phyloP scores from a whole-genome alignment of 257 asterid genomes.

The Leptodermis oblonga region DNA sequence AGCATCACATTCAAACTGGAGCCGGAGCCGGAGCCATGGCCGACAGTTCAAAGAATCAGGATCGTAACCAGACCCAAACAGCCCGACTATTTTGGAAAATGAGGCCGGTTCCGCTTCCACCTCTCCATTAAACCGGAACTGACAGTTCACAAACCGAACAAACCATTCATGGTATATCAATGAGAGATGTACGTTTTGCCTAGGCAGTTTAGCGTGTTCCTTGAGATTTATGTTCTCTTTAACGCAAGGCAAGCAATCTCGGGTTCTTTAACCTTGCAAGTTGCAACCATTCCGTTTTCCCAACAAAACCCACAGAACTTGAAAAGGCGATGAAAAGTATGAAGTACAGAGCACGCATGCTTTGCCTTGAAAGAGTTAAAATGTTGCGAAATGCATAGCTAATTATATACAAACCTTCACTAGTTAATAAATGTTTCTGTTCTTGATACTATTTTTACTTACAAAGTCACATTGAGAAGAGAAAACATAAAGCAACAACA shows the following conservation, averaged over 20 bases:
- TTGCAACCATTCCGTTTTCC: not conserved
- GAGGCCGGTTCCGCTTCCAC: too few relatives aligned
- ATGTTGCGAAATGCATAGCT: constrained; percentile 10
- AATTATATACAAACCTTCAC: constrained; percentile 32
- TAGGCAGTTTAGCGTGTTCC: too few relatives aligned
- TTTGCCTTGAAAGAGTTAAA: constrained; percentile 5
- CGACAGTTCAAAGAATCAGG: too few relatives aligned
- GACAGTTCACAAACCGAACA: not conserved
- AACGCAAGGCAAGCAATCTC: too few relatives aligned
- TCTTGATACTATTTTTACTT: constrained; percentile 31
- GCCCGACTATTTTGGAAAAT: too few relatives aligned
- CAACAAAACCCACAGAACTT: not conserved
- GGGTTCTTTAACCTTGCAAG: too few relatives aligned
- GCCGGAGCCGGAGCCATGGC: too few relatives aligned
- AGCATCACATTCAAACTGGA: too few relatives aligned
- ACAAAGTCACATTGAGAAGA: constrained; percentile 29
- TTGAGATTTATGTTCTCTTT: too few relatives aligned
- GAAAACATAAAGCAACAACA: constrained; percentile 12
- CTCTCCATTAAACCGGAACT: too few relatives aligned
- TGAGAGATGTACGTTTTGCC: too few relatives aligned
- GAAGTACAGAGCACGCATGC: not conserved
- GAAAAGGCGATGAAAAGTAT: not conserved
- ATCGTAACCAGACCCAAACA: too few relatives aligned
- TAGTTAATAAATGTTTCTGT: constrained; percentile 17
- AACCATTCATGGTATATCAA: not conserved